A percentile compares a stretch with the other conserved stretches of the same genome.
Conservation (phyloP, 1,139 yeast species). For the Saccharomyces pastorianus region DNA sequence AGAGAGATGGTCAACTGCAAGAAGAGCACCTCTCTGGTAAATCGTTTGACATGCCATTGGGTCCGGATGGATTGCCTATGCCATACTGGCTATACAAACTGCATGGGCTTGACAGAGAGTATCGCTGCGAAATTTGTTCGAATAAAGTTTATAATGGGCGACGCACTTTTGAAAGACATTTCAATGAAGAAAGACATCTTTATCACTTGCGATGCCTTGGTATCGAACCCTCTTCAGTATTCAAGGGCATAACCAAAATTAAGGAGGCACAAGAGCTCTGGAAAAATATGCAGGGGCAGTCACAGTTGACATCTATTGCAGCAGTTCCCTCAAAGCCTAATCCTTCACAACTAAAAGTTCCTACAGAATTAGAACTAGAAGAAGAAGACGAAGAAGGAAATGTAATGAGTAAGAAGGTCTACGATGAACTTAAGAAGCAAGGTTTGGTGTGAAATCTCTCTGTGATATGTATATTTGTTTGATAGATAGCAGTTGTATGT, state of each 20-base stretch:
- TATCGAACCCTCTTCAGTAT: slow-evolving; percentile 43
- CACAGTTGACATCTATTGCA: not conserved
- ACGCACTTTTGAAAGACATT: slow-evolving; percentile 63
- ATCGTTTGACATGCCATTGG: slow-evolving; percentile 64
- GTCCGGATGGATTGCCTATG: slow-evolving; percentile 84
- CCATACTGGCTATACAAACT: slow-evolving; percentile 90
- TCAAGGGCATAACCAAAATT: slow-evolving; percentile 59
- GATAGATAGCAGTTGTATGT: not conserved
- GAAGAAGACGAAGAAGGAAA: slow-evolving; percentile 91
- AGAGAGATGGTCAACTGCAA: slow-evolving; percentile 20
- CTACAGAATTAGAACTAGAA: slow-evolving; percentile 51
- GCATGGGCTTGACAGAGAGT: slow-evolving; percentile 72
- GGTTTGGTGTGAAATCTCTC: slow-evolving; percentile 45
- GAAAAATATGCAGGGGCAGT: slow-evolving; percentile 34
- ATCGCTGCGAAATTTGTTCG: slow-evolving; percentile 83
- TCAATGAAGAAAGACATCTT: slow-evolving; percentile 56
- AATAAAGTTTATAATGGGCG: slow-evolving; percentile 69
- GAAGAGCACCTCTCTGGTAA: slow-evolving; percentile 27
- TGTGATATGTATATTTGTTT: not conserved
- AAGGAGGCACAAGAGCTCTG: slow-evolving; percentile 60
- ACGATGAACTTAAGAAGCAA: slow-evolving; percentile 75
- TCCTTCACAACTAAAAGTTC: not conserved
- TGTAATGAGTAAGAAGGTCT: slow-evolving; percentile 78
- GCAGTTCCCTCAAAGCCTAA: not conserved
- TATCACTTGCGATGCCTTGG: slow-evolving; percentile 76